Percentiles rank a stretch among this genome's conserved stretches.
These are phyloP conservation scores for Nevesoporus exiguus DNA, from an alignment of 768 basidiomycete species.

Conservation along the genomic window DNA sequence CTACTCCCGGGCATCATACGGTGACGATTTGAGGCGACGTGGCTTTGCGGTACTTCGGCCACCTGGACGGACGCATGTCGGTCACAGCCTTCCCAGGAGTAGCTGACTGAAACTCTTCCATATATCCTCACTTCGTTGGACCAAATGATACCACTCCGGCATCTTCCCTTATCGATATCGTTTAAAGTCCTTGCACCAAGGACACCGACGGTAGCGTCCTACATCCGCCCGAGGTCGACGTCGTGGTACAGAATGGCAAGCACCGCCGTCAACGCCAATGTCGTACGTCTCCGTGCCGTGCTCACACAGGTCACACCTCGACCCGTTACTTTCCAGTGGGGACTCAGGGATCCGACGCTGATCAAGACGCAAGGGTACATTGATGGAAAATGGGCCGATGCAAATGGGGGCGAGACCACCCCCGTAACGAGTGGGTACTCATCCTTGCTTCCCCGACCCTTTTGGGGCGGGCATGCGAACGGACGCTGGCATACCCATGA, in stretches of 20 bases:
- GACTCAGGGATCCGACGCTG: slow-evolving; percentile 72
- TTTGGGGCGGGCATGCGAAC: background rate
- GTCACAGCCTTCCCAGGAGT: no score
- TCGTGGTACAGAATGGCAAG: slow-evolving; percentile 52
- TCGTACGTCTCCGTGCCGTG: slow-evolving; percentile 30
- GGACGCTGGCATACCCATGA: background rate
- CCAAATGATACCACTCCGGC: slow-evolving; percentile 15
- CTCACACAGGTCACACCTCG: background rate
- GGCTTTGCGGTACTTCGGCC: no score
- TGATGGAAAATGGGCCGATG: slow-evolving; percentile 83
- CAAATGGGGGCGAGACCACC: slow-evolving; percentile 69
- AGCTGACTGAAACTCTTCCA: background rate
- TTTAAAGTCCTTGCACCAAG: slow-evolving; percentile 22
- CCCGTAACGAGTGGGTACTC: slow-evolving; percentile 64
- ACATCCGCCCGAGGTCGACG: slow-evolving; percentile 6
- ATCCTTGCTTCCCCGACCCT: background rate
- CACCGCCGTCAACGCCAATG: slow-evolving; percentile 30
- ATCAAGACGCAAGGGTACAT: slow-evolving; percentile 76
- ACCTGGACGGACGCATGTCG: background rate
- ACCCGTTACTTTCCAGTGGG: slow-evolving; percentile 45
- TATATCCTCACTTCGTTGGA: background rate
- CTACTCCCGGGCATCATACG: no score
- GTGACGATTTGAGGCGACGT: no score
- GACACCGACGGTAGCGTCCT: slow-evolving; percentile 1
- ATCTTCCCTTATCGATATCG: slow-evolving; percentile 13